A percentile compares a stretch with the other conserved stretches of the same genome.
These are phyloP conservation scores for Colletotrichum liaoningense DNA, from an alignment of 2,329 filamentous ascomycete genomes.

Conservation along the genomic window DNA sequence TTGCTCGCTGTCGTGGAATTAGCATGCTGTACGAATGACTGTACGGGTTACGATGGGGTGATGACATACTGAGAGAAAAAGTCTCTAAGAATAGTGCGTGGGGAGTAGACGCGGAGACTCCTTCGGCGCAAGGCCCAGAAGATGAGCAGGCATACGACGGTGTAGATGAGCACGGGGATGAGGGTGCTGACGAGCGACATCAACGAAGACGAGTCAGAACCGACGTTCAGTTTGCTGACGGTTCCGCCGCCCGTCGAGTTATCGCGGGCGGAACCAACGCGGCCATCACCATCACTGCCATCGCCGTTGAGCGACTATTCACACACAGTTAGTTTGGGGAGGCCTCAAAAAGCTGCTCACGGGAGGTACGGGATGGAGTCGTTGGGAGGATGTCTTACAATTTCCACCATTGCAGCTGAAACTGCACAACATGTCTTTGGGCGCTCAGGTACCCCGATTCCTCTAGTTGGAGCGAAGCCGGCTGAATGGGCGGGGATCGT, in stretches of 20 bases:
- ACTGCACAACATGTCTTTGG: slow-evolving; percentile 6
- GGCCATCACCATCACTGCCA: slow-evolving; percentile 45
- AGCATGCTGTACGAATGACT: too few relatives aligned
- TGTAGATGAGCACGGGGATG: slow-evolving; percentile 62
- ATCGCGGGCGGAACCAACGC: slow-evolving; percentile 56
- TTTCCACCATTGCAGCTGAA: background rate
- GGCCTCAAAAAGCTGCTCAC: background rate
- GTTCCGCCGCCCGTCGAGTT: slow-evolving; percentile 51
- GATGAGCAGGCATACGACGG: slow-evolving; percentile 60
- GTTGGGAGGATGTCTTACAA: slow-evolving; percentile 2
- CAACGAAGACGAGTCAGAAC: slow-evolving; percentile 54
- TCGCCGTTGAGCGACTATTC: slow-evolving; percentile 29
- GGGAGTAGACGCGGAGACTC: slow-evolving; percentile 65
- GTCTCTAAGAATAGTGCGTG: slow-evolving; percentile 62
- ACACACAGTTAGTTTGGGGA: slow-evolving; percentile 8
- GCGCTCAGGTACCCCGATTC: background rate
- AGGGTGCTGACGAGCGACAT: slow-evolving; percentile 61
- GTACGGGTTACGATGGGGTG: too few relatives aligned
- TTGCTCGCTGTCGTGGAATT: slow-evolving; percentile 25
- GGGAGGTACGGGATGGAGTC: background rate
- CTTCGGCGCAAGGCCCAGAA: slow-evolving; percentile 63
- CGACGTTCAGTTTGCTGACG: slow-evolving; percentile 46
- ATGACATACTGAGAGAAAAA: slow-evolving; percentile 59
- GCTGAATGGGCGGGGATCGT: background rate
- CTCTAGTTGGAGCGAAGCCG: background rate